Percentiles rank a stretch among this genome's conserved stretches.
Evolutionary conservation across 139 green algal species (phyloP).

Genomic region (Chlamydomonas applanata): DNA sequence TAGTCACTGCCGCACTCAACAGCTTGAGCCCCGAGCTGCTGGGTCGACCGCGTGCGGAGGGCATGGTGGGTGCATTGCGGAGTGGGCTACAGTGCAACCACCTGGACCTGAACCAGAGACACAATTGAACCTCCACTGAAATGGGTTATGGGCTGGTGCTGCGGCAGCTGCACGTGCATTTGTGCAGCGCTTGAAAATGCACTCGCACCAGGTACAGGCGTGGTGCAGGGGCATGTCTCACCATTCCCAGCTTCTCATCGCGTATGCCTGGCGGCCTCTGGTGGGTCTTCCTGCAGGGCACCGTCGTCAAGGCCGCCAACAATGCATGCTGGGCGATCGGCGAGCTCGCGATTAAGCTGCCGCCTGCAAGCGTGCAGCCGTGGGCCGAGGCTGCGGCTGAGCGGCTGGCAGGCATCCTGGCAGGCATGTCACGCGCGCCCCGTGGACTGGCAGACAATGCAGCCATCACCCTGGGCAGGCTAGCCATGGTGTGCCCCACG

Average conservation of each 20-base stretch:
- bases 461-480: slow-evolving; percentile 87
- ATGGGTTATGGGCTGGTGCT: too few relatives aligned
- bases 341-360: slow-evolving; percentile 76
- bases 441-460: slow-evolving; percentile 85
- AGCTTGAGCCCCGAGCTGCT: slow-evolving; percentile 15
- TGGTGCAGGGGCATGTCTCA: too few relatives aligned
- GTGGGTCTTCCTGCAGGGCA: slow-evolving; percentile 42
- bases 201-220: too few relatives aligned
- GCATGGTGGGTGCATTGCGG: neutral
- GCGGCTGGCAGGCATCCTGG: slow-evolving; percentile 66
- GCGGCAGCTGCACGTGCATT: too few relatives aligned
- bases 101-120: too few relatives aligned
- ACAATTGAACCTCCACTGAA: too few relatives aligned
- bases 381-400: slow-evolving; percentile 29
- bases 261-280: slow-evolving; percentile 9
- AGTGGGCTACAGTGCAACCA: neutral
- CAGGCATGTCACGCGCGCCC: slow-evolving; percentile 52
- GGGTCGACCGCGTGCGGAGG: neutral
- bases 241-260: neutral
- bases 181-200: too few relatives aligned
- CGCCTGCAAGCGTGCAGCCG: slow-evolving; percentile 46
- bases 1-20: slow-evolving; percentile 34
- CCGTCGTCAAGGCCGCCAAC: slow-evolving; percentile 78
- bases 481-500: slow-evolving; percentile 68
- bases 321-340: slow-evolving; percentile 94